These are phyloP conservation scores for Hymenochaete sp. DNA, from an alignment of 1,284 basidiomycete genomes.

Conservation along the genomic window DNA sequence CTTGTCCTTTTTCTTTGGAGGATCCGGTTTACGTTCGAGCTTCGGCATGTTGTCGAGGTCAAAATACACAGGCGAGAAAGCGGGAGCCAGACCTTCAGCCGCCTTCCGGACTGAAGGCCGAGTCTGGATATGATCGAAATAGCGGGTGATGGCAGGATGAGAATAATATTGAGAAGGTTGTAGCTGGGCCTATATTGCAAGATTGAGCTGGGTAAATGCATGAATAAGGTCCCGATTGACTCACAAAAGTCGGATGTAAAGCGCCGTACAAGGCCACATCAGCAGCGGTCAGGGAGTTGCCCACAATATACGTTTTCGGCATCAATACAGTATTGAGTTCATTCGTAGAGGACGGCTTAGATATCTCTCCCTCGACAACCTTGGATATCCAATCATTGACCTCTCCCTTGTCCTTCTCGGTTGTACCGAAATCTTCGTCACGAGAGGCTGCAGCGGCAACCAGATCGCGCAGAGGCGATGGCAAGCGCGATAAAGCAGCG, in stretches of 20 bases:
- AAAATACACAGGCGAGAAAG: slow-evolving; percentile 57
- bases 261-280: slow-evolving; percentile 81
- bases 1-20: slow-evolving; percentile 79
- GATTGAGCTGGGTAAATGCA: background rate
- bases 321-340: slow-evolving; percentile 65
- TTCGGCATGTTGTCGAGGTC: slow-evolving; percentile 71
- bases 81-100: slow-evolving; percentile 43
- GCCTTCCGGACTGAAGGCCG: slow-evolving; percentile 49
- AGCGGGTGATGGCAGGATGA: slow-evolving; percentile 77
- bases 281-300: slow-evolving; percentile 76
- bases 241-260: slow-evolving; percentile 69
- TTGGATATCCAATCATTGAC: slow-evolving; percentile 64
- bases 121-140: slow-evolving; percentile 89
- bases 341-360: slow-evolving; percentile 43
- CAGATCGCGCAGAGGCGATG: slow-evolving; percentile 48
- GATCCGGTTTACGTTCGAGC: slow-evolving; percentile 61
- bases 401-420: slow-evolving; percentile 54
- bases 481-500: slow-evolving; percentile 41
- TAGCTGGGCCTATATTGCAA: slow-evolving; percentile 47
- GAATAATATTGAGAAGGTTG: slow-evolving; percentile 62
- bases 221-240: slow-evolving; percentile 25
- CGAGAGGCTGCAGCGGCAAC: slow-evolving; percentile 38
- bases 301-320: slow-evolving; percentile 75
- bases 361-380: slow-evolving; percentile 43
- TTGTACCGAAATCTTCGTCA: slow-evolving; percentile 42